Evolutionary conservation across 139 green algal species (phyloP), one percentile per base, ranked within the genome.

Genomic region (Volvox reticuliferus): DNA sequence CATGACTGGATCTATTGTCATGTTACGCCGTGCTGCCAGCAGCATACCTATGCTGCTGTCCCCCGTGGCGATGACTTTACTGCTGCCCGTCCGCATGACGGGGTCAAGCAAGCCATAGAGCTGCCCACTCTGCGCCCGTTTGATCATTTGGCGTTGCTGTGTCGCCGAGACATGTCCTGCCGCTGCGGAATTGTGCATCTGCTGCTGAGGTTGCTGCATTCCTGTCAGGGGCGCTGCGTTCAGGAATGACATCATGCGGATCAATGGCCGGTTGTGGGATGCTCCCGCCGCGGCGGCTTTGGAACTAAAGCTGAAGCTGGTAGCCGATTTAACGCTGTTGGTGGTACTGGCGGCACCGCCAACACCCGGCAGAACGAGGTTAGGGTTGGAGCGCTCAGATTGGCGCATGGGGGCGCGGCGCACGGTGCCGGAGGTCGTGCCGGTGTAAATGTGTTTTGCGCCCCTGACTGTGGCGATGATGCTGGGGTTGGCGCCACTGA

Each of bases 201-300:
- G 71, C 71, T 79, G 71, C 71, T 79, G 71, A 9, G 21, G 12
- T 28, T 73, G 65, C 65, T 73, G 65, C 9, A 12, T 73, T 73
- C 21, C 65, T 73, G 65, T 12, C n/a, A 22, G 33, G 33, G 76
- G 76, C 76, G 33, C 3, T 21, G 68, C 71, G 37, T 73, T 82
- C 20, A 89, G 69, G 28, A 89, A 89, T 20, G 69, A 82, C 85
- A 89, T 89, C 85, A 89, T 89, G 5, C 85, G 85, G n/a, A 89
- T 50, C 44, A 82, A 71, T 1, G 85, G 85, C 69, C 85, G 69
- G 19, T 67, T 26, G 1, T 28, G 65, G 65, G 21, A 5, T 55
- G 5, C 44, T 14, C 5, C 44, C 28, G 14, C 30, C 18, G 30
- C 30, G 44, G 50, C 63, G 33, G 0, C 28, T 9, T 44, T 37